Evolutionary conservation across 2,329 filamentous ascomycete species (phyloP), one percentile per base, ranked within the genome.

Genomic region (Paraphoma chrysanthemicola): DNA sequence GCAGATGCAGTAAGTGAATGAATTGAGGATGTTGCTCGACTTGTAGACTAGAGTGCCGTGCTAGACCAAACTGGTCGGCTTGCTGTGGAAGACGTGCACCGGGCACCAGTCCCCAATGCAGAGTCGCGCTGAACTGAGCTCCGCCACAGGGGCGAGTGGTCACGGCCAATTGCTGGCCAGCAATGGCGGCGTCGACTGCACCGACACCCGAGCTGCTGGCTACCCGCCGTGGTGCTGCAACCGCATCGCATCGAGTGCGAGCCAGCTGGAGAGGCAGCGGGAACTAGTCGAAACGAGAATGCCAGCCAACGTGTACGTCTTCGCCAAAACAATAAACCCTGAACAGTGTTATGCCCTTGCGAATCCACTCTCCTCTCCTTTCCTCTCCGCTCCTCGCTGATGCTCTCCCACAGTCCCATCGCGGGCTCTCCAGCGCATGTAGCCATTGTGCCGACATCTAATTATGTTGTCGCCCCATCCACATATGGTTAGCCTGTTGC

Each of bases 1-100:
- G 42, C 30, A 54, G 43, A 52, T 53, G 18, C 45, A 53, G 46
- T 42, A 38, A 60, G 46, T 51, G 53, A 44, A 46, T 46, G 7
- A 28, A 36, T 36, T 46, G 28, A 46, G 28, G 44, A 23, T 28
- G 42, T 18, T 44, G 42, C 10, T 17, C 17, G 42, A 43, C 23
- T 23, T 39, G 36, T 23, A 44, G 14, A 23, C 18, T 12, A n/a
- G n/a, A 12, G 33, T 36, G 2, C 33, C 33, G 33, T 36, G 33
- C 10, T 36, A 36, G 33, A 3, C 23, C 23, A 23, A 23, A 23
- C 23, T 23, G 23, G 23, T 2, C 23, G 3, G 23, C 23, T 23
- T 23, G 23, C 23, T 23, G 23, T 23, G 3, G 23, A 23, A 23
- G 23, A 23, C 23, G 23, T 23, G 23, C 23, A 23, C 23, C 23